phyloP scores from a whole-genome alignment of 23 red algal species.

The Agarophyton chilense region DNA sequence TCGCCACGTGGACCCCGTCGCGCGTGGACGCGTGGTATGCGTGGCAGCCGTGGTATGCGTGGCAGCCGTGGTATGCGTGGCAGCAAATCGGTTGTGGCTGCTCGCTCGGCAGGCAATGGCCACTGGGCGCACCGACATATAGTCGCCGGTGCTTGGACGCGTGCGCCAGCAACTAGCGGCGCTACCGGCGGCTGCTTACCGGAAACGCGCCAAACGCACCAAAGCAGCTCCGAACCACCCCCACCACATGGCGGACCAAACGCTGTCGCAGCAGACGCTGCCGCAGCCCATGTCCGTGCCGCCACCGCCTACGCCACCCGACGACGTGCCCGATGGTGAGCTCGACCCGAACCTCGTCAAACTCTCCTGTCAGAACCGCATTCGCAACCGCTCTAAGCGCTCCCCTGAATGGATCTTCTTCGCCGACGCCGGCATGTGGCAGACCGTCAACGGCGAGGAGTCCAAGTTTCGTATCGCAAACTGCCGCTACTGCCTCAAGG shows the following conservation, averaged over 20 bases:
- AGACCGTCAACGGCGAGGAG: slow-evolving; percentile 59
- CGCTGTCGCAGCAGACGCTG: background rate
- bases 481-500: slow-evolving; percentile 61
- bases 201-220: too few species aligned
- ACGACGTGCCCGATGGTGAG: slow-evolving; percentile 14
- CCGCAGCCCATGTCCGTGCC: background rate
- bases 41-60: too few species aligned
- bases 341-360: slow-evolving; percentile 58
- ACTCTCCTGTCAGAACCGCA: slow-evolving; percentile 41
- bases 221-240: too few species aligned
- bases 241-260: background rate
- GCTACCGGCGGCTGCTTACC: background rate
- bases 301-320: background rate
- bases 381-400: slow-evolving; percentile 62
- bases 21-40: background rate
- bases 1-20: slow-evolving; percentile 18
- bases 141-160: background rate
- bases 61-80: too few species aligned
- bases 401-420: slow-evolving; percentile 66
- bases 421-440: slow-evolving; percentile 61
- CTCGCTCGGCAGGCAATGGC: too few species aligned
- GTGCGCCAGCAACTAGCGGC: background rate
- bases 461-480: slow-evolving; percentile 68
- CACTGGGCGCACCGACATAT: too few species aligned
- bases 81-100: too few species aligned